These are phyloP conservation scores for Globisporangium canariense DNA, from an alignment of 352 stramenopile species.

Conservation along the genomic window DNA sequence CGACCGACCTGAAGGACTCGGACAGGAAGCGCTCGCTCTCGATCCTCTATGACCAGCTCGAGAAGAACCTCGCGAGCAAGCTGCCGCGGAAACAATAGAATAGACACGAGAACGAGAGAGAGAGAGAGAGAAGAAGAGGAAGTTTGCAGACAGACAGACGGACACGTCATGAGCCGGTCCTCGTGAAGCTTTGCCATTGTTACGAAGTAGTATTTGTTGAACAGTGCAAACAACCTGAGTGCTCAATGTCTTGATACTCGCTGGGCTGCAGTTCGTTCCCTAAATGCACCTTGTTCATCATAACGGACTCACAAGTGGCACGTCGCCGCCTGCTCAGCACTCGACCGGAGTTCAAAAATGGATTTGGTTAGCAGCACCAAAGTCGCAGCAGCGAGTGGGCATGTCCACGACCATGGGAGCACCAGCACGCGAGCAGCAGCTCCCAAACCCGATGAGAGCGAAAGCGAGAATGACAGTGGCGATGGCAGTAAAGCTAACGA, in stretches of 20 bases:
- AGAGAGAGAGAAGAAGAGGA: neutral
- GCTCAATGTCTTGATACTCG: too few species aligned
- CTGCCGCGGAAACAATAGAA: slow-evolving; percentile 42
- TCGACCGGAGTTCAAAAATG: slow-evolving; percentile 1
- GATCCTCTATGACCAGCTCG: slow-evolving; percentile 53
- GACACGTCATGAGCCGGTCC: neutral
- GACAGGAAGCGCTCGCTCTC: slow-evolving; percentile 65
- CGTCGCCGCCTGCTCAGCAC: too few species aligned
- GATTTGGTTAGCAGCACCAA: neutral
- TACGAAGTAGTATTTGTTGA: neutral
- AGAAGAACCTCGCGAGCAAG: slow-evolving; percentile 47
- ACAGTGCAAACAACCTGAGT: too few species aligned
- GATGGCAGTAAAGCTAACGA: neutral
- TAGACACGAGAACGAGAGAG: neutral
- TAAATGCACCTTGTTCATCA: too few species aligned
- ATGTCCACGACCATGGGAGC: neutral
- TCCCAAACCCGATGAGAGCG: neutral
- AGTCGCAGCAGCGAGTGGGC: neutral
- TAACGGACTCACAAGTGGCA: too few species aligned
- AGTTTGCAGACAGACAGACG: too few species aligned
- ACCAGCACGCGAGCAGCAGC: neutral
- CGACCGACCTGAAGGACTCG: slow-evolving; percentile 26
- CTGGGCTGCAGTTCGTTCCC: too few species aligned
- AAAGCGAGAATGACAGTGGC: neutral
- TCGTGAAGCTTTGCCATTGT: neutral